phyloP scores from a whole-genome alignment of 768 basidiomycete genomes.

The Panaeolus papilionaceus region DNA sequence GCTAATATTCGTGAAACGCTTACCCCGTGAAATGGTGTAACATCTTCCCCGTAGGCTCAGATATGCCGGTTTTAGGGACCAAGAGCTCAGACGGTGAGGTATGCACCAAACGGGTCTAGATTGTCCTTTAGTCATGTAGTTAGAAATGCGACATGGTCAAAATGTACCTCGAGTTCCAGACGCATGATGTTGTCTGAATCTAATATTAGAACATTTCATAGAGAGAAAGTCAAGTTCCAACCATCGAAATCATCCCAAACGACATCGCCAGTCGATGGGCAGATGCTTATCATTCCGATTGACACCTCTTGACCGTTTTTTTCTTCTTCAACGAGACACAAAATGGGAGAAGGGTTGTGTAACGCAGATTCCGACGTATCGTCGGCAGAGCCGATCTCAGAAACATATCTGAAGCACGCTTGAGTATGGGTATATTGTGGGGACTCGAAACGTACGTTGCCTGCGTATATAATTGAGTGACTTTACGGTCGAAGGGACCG shows the following conservation, averaged over 20 bases:
- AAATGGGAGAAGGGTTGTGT: slow-evolving; percentile 64
- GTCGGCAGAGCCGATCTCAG: slow-evolving; percentile 74
- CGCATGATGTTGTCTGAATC: slow-evolving; percentile 78
- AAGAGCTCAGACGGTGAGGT: slow-evolving; percentile 84
- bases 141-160: neutral
- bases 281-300: slow-evolving; percentile 80
- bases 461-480: slow-evolving; percentile 85
- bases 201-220: slow-evolving; percentile 8
- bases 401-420: slow-evolving; percentile 70
- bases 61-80: slow-evolving; percentile 63
- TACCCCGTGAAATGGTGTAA: slow-evolving; percentile 75
- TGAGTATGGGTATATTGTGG: slow-evolving; percentile 3
- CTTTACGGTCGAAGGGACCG: slow-evolving; percentile 71
- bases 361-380: slow-evolving; percentile 47
- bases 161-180: slow-evolving; percentile 81
- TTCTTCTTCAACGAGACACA: slow-evolving; percentile 77
- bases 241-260: slow-evolving; percentile 93
- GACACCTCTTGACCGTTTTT: slow-evolving; percentile 41
- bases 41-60: slow-evolving; percentile 76
- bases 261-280: slow-evolving; percentile 91
- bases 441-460: slow-evolving; percentile 70
- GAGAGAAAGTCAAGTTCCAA: slow-evolving; percentile 30
- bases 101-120: slow-evolving; percentile 86
- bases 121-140: slow-evolving; percentile 7
- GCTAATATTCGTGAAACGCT: slow-evolving; percentile 18